phyloP scores from a whole-genome alignment of 441 rosid species.

The Bruguiera hainesii region DNA sequence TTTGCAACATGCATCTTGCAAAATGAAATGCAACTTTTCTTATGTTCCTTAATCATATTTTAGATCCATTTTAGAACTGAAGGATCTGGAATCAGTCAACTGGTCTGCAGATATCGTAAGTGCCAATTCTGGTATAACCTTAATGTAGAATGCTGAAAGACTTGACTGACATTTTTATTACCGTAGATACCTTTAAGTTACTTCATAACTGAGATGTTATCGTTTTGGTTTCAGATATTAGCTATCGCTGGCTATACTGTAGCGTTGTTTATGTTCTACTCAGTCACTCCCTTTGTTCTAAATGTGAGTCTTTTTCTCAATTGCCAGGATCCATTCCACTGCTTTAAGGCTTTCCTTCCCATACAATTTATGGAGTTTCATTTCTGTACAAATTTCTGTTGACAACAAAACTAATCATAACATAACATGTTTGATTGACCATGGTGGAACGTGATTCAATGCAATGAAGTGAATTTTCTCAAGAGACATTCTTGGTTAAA shows the following conservation, averaged over 20 bases:
- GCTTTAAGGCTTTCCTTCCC: no score
- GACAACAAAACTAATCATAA: no score
- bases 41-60: conserved; percentile 23
- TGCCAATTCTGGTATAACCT: background rate
- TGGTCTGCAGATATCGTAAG: conserved; percentile 53
- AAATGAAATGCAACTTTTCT: background rate
- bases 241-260: conserved; percentile 35
- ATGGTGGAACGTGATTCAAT: no score
- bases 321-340: background rate
- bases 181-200: background rate
- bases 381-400: no score
- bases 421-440: no score
- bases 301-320: conserved; percentile 30
- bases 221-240: conserved; percentile 33
- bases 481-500: no score
- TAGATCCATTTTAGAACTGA: conserved; percentile 50
- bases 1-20: no score
- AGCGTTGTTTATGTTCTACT: conserved; percentile 33
- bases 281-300: conserved; percentile 42
- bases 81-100: conserved; percentile 40
- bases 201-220: background rate
- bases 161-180: no score
- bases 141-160: background rate
- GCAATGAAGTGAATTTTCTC: no score
- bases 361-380: no score